These are phyloP conservation scores for Camelina sativa DNA, from an alignment of 345 rosid genomes.

Conservation along the genomic window DNA sequence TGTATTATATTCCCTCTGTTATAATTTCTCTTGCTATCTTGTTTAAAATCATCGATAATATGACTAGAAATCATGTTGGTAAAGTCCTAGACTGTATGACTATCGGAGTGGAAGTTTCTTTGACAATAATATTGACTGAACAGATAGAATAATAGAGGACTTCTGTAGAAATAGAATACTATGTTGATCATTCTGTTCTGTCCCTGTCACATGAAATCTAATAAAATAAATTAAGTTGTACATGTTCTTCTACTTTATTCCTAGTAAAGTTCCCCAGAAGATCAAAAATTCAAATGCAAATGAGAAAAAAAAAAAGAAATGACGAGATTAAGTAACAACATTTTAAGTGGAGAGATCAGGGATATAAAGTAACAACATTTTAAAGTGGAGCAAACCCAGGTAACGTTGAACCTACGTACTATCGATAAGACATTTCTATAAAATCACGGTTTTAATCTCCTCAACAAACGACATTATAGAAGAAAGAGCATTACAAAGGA, in stretches of 20 bases:
- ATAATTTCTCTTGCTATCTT: background rate
- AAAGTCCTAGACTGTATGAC: background rate
- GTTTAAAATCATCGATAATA: background rate
- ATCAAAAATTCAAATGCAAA: background rate
- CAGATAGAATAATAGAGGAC: no score
- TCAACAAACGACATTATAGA: slow-evolving; percentile 16
- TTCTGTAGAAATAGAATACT: no score
- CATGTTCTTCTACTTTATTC: background rate
- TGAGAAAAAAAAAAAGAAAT: no score
- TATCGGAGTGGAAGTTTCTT: background rate
- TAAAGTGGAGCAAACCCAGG: background rate
- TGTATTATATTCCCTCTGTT: background rate
- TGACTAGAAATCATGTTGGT: background rate
- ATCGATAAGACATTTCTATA: background rate
- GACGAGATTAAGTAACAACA: no score
- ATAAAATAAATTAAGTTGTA: no score
- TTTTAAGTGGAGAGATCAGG: background rate
- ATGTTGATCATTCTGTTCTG: no score
- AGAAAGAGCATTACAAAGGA: slow-evolving; percentile 7
- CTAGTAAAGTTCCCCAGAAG: background rate
- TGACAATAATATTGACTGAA: background rate
- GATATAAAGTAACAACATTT: background rate
- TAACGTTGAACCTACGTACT: background rate
- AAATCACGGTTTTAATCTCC: slow-evolving; percentile 16
- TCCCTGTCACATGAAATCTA: no score